Evolutionary conservation across 768 basidiomycete genomes (phyloP), one percentile per base, ranked within the genome.

Genomic region (Tricholoma saponaceum): DNA sequence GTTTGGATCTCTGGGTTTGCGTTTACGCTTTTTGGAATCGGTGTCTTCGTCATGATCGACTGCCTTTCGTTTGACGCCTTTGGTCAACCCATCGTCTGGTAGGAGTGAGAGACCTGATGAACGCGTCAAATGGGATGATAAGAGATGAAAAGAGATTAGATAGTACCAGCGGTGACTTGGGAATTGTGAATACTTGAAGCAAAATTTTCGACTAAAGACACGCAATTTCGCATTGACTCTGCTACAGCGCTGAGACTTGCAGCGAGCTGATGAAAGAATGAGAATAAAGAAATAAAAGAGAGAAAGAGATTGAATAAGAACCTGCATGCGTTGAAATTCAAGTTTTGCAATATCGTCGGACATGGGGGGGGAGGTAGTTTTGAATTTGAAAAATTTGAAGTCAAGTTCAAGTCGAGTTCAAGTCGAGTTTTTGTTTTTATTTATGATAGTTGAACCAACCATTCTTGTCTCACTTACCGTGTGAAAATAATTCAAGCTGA

Each of bases 1-100:
- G 71, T 95, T 89, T 18, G 95, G 94, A 66, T 98, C 95, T 71
- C 87, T 78, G 64, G 88, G 87, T 72, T 87, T 93, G 61, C 84
- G 80, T 69, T 79, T 83, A 62, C 82, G 79, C 69, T 84, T 88
- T 67, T 78, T 77, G 49, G 69, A 62, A 51, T 72, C 53, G n/a
- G 16, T 56, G 3, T 59, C 75, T 22, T 74, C 78, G 25, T 66
- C 70, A 49, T 77, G 79, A 2, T 74, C 75, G n/a, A 63, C 65
- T 23, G 75, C 73, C 66, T 84, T 87, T 66, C 84, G 83, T 69
- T 89, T 90, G 4, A 56, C 44, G 59, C 75, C 79, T 59, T 72
- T 71, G 51, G 64, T 54, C 12, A 61, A 49, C 2, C 22, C 44
- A 14, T 57, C 59, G 28, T 30, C 59, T 33, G 59, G 30, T 56